Evolutionary conservation across 1,284 basidiomycete species (phyloP).

Genomic region (Naganishia sp.): DNA sequence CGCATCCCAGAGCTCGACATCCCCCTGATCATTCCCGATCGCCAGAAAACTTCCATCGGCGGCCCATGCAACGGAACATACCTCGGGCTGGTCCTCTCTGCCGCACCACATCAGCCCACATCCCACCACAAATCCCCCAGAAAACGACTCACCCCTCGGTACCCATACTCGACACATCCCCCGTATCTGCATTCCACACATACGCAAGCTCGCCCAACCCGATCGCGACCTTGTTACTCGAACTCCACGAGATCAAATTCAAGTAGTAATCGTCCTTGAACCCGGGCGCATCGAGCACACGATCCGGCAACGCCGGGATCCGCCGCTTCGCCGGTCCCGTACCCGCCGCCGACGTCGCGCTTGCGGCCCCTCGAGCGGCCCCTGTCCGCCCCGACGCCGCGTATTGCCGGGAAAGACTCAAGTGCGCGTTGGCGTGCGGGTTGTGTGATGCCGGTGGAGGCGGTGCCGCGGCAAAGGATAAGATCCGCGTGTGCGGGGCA

Average conservation of each 20-base stretch:
- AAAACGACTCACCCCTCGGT: conserved; percentile 51
- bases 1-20: conserved; percentile 95
- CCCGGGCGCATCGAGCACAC: conserved; percentile 91
- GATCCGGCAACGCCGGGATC: conserved; percentile 79
- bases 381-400: conserved; percentile 28
- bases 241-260: conserved; percentile 88
- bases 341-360: conserved; percentile 56
- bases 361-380: not conserved
- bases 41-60: conserved; percentile 84
- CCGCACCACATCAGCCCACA: not conserved
- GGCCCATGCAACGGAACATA: conserved; percentile 78
- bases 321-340: conserved; percentile 66
- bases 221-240: conserved; percentile 81
- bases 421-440: conserved; percentile 47
- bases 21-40: conserved; percentile 78
- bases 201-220: conserved; percentile 80
- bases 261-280: conserved; percentile 97
- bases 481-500: conserved; percentile 45
- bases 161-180: conserved; percentile 74
- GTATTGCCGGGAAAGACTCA: conserved; percentile 49
- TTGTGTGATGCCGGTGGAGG: conserved; percentile 41
- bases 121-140: not conserved
- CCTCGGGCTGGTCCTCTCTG: conserved; percentile 60
- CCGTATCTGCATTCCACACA: conserved; percentile 91
- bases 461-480: conserved; percentile 51